These are phyloP conservation scores for Rhizoclosmatium globosum DNA, from an alignment of 192 early-diverging fungal species.

Conservation along the genomic window DNA sequence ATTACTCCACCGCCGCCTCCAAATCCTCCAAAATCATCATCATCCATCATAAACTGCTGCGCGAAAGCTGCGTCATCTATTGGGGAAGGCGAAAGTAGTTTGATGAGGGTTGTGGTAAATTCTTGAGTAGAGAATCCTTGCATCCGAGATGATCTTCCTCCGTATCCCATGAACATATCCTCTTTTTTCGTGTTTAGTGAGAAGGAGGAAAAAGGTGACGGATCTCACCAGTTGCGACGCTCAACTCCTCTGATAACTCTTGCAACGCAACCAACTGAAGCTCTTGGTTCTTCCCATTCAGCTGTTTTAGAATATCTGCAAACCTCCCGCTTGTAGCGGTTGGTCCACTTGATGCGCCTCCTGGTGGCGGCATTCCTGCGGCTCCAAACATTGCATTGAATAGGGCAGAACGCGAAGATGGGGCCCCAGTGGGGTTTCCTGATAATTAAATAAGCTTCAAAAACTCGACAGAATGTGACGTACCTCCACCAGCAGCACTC, in stretches of 20 bases:
- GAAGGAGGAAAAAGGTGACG: background rate
- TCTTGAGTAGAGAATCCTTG: conserved; percentile 67
- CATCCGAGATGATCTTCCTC: conserved; percentile 32
- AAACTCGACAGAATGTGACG: background rate
- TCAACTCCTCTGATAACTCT: conserved; percentile 79
- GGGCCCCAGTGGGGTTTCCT: background rate
- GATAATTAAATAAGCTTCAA: background rate
- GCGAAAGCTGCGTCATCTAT: conserved; percentile 34
- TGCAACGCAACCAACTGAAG: conserved; percentile 87
- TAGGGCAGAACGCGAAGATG: conserved; percentile 27
- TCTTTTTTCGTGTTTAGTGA: conserved; percentile 32
- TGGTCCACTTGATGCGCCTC: conserved; percentile 18
- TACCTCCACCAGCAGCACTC: conserved; percentile 28
- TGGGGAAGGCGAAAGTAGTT: conserved; percentile 57
- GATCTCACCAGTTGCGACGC: conserved; percentile 78
- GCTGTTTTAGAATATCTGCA: conserved; percentile 64
- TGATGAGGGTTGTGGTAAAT: conserved; percentile 74
- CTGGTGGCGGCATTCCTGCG: background rate
- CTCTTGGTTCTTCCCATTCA: conserved; percentile 65
- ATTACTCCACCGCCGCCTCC: conserved; percentile 39
- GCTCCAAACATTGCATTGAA: conserved; percentile 34
- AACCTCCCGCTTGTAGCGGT: conserved; percentile 57
- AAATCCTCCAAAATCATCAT: conserved; percentile 32
- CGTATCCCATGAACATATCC: conserved; percentile 61
- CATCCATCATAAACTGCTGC: conserved; percentile 48